Evolutionary conservation across 805 yeast species (phyloP), one percentile per base, ranked within the genome.

Genomic region (Candida stauntonica): DNA sequence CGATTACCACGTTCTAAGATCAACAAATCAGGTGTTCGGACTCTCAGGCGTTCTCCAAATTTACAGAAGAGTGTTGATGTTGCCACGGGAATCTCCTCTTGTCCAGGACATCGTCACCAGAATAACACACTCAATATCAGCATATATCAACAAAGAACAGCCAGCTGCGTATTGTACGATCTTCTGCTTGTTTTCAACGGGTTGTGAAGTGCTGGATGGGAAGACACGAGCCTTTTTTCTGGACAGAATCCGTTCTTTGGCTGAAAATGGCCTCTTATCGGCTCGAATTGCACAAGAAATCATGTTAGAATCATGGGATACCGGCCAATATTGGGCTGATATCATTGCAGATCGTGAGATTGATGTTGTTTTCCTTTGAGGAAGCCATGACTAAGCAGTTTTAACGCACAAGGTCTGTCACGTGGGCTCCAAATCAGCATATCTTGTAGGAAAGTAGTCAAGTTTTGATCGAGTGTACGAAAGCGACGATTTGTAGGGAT

Each of bases 361-460:
- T 15, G 76, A 71, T 32, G 54, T 72, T 28, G 68, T 75, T 4
- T 66, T 76, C 33, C 51, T 74, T 41, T 75, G 51, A 54, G 20
- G 49, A 82, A 86, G 33, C 65, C 64, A 55, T 81, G 89, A 28
- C 66, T 67, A 33, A 81, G 57, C 27, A 86, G 61, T 7, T 55
- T 58, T 9, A 57, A 50, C 0, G 87, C 79, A 15, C 64, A 62
- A 0, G 83, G 79, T 39, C 95, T 65, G 19, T 63, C 59, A 2
- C 51, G 48, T 0, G 86, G 85, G 41, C 76, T 72, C 61, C 71
- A 67, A 4, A 50, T 51, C 31, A 68, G 52, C 35, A 62, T 60
- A 16, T 45, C 43, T 14, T 48, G 47, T 6, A 64, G 33, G 33
- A 64, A 57, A 2, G 47, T 50, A 3, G 53, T 40, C 37, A 66